Conservation (phyloP, 306 rosid species). For the Dryas drummondii region DNA sequence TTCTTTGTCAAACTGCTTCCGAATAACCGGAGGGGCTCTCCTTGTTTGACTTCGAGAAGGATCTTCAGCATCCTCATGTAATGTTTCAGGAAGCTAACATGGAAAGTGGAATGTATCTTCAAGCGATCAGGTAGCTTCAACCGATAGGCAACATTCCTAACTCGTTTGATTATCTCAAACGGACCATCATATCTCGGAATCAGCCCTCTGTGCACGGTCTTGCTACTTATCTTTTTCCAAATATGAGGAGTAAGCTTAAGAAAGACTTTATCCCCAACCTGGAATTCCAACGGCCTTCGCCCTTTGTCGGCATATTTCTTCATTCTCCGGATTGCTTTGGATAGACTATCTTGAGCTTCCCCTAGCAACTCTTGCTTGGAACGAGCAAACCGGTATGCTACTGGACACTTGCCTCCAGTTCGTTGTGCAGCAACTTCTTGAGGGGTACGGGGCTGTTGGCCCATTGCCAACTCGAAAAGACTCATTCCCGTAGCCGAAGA, state of each 20-base stretch:
- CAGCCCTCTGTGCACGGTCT: not conserved
- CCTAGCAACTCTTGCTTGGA: too few species aligned
- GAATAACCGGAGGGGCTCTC: too few species aligned
- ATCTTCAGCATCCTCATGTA: not conserved
- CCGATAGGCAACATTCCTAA: not conserved
- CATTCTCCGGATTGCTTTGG: not conserved
- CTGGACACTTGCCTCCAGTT: too few species aligned
- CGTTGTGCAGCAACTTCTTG: too few species aligned
- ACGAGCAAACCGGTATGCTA: too few species aligned
- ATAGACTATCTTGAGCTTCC: too few species aligned
- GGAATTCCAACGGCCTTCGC: not conserved
- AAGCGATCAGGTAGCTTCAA: not conserved
- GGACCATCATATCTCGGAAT: conserved; percentile 1
- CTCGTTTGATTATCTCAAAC: not conserved
- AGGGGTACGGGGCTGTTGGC: too few species aligned
- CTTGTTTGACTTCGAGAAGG: too few species aligned
- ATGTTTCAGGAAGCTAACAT: not conserved
- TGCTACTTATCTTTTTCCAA: not conserved
- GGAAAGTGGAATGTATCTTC: not conserved
- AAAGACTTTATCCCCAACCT: not conserved
- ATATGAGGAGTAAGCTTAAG: not conserved
- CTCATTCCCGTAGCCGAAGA: too few species aligned
- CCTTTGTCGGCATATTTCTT: not conserved
- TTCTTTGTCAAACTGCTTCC: not conserved
- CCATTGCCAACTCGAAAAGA: too few species aligned